Evolutionary conservation across 1,284 basidiomycete genomes (phyloP).

Genomic region (Cryptococcus floricola): DNA sequence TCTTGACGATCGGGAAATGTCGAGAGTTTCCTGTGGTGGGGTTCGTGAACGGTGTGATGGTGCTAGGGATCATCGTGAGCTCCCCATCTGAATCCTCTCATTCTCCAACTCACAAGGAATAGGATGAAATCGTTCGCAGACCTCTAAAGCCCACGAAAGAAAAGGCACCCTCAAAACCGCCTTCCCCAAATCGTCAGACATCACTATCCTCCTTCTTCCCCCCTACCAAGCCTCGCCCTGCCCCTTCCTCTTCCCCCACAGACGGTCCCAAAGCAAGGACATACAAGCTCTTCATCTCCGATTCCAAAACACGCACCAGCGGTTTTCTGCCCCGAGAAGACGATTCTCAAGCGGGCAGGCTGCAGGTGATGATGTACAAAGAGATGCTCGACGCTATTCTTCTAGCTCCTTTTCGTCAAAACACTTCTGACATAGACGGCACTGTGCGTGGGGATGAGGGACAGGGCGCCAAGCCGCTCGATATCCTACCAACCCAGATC

Average conservation of each 20-base stretch:
- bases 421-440: not conserved
- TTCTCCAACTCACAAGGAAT: not conserved
- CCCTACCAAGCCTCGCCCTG: constrained; percentile 15
- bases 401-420: not conserved
- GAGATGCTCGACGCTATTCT: constrained; percentile 59
- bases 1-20: constrained; percentile 54
- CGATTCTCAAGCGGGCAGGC: constrained; percentile 62
- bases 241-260: not conserved
- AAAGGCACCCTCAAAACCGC: constrained; percentile 20
- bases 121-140: constrained; percentile 57
- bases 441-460: not conserved
- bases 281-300: constrained; percentile 58
- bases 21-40: constrained; percentile 72
- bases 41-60: constrained; percentile 57
- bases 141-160: constrained; percentile 28
- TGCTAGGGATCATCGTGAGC: constrained; percentile 65
- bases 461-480: not conserved
- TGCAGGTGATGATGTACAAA: constrained; percentile 81
- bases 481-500: constrained; percentile 5
- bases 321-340: constrained; percentile 59
- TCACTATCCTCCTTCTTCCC: constrained; percentile 36
- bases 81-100: not conserved
- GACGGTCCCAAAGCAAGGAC: constrained; percentile 7
- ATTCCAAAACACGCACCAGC: constrained; percentile 69
- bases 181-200: constrained; percentile 21